These are phyloP conservation scores for Albophoma yamanashiensis DNA, from an alignment of 2,329 filamentous ascomycete genomes.

Conservation along the genomic window DNA sequence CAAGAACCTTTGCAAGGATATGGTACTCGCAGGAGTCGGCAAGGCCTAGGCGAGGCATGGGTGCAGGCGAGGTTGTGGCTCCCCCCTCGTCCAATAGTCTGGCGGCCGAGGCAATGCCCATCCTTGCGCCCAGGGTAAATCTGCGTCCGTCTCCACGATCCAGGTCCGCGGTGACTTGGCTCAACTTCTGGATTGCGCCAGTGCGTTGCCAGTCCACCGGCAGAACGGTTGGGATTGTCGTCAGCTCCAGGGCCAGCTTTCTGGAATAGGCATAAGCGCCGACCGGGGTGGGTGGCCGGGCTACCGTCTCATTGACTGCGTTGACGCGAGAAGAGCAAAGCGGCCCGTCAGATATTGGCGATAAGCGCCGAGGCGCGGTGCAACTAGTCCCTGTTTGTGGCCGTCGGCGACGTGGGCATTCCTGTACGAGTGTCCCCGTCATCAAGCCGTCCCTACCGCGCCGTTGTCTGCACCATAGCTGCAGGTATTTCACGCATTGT, in stretches of 20 bases:
- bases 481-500: neutral
- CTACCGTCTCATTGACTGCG: neutral
- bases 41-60: neutral
- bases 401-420: neutral
- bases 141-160: neutral
- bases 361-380: conserved; percentile 1
- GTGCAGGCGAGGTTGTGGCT: neutral
- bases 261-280: neutral
- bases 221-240: neutral
- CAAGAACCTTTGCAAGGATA: neutral
- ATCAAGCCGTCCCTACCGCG: neutral
- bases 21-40: neutral
- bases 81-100: neutral
- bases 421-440: neutral
- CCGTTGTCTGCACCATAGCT: neutral
- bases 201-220: neutral
- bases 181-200: neutral
- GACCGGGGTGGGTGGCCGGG: neutral
- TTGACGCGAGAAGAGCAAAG: neutral
- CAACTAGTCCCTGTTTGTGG: neutral
- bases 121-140: neutral
- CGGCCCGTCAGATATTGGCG: neutral
- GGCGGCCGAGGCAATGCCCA: neutral
- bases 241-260: neutral
- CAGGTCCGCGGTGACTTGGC: neutral